Percentiles rank a stretch among this genome's conserved stretches.
Conservation (phyloP, 768 basidiomycete species). For the Mycena capillaripes region DNA sequence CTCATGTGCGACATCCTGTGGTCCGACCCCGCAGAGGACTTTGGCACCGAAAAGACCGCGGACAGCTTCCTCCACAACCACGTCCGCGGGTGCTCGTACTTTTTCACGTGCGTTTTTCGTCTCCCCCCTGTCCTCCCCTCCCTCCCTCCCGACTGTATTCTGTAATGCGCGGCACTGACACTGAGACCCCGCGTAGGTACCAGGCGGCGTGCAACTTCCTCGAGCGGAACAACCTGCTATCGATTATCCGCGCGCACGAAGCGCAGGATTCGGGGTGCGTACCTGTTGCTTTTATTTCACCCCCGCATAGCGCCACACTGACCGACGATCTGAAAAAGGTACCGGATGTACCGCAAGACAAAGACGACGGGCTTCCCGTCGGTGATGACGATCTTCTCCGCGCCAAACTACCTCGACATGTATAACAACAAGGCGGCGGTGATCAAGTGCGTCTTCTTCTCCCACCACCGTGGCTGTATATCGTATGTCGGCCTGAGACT, state of each 20-base stretch:
- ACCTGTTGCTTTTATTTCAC: not conserved
- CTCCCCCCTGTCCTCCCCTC: not conserved
- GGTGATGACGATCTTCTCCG: slow-evolving; percentile 99
- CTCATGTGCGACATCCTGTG: slow-evolving; percentile 99
- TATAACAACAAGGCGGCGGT: slow-evolving; percentile 99
- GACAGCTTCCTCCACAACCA: slow-evolving; percentile 97
- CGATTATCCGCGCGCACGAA: slow-evolving; percentile 97
- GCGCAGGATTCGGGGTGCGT: slow-evolving; percentile 97
- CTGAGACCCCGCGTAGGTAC: slow-evolving; percentile 82
- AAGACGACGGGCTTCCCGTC: slow-evolving; percentile 98
- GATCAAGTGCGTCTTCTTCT: slow-evolving; percentile 74
- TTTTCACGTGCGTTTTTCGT: slow-evolving; percentile 69
- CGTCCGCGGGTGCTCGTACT: slow-evolving; percentile 96
- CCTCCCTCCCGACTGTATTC: not conserved
- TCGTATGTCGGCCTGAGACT: no score
- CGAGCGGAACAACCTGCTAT: slow-evolving; percentile 95
- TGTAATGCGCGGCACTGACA: no score
- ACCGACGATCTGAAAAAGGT: slow-evolving; percentile 57
- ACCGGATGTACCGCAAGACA: slow-evolving; percentile 99
- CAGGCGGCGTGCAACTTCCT: slow-evolving; percentile 97
- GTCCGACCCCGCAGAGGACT: slow-evolving; percentile 98
- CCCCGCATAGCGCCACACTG: no score
- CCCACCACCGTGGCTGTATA: no score
- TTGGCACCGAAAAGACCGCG: slow-evolving; percentile 92
- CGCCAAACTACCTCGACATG: slow-evolving; percentile 97